Evolutionary conservation across 441 rosid species (phyloP), one percentile per base, ranked within the genome.

Genomic region (Isatis lusitanica): DNA sequence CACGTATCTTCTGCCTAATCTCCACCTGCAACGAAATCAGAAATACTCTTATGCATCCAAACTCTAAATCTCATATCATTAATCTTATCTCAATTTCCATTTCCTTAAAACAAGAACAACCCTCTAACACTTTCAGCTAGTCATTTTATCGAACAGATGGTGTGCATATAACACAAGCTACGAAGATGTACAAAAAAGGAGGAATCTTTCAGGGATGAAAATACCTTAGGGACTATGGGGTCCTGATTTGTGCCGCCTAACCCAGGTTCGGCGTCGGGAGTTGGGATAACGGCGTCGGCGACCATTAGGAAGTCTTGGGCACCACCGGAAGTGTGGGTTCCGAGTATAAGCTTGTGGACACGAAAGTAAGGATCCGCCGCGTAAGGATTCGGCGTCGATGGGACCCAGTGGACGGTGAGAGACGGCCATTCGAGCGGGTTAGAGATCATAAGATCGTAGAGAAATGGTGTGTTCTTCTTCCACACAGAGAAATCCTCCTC

Each of bases 351-450:
- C 77, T 82, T 76, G 80, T 94, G 98, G 18, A 87, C 83, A 58
- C 74, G 24, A 46, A 87, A 88, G 58, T 84, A 58, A 8, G 88
- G 85, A 35, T 86, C 84, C n/a, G 73, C 76, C 8, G 79, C 48
- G 83, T 75, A 81, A 7, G 92, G 88, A 5, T 6, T 69, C 9
- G 91, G 81, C 7, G 70, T 21, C 0, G 86, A 70, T 0, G 97
- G 97, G 9, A 91, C 83, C 98, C 98, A 94, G 16, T 94, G 90
- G 71, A 94, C 94, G 59, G 97, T 89, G 16, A 92, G 95, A 28
- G 81, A 78, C 2, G 81, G 81, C 81, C 81, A 78, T 8, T 78
- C 81, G 33, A 78, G 81, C 0, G 97, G 90, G 71, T 89, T 94
- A 53, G 96, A 89, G 46, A 94, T 82, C 66, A 94, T 84, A 35